Percentiles rank a stretch among this genome's conserved stretches.
Evolutionary conservation across 1,284 basidiomycete species (phyloP).

Genomic region (Meira miltonrushii): DNA sequence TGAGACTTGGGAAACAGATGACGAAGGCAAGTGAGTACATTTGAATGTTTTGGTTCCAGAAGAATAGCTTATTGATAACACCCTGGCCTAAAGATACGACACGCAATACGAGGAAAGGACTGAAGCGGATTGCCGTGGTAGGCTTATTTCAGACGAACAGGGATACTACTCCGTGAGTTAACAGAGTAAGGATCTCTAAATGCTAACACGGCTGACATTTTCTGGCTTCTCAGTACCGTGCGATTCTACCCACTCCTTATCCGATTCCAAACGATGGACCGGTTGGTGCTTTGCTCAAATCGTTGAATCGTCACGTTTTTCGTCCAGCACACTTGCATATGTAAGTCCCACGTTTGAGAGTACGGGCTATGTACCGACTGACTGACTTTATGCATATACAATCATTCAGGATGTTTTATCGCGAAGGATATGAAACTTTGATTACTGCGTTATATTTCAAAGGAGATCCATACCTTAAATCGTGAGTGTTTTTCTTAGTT

Average conservation of each 20-base stretch:
- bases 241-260: slow-evolving; percentile 69
- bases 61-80: background rate
- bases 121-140: slow-evolving; percentile 71
- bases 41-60: background rate
- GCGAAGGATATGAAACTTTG: slow-evolving; percentile 67
- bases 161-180: slow-evolving; percentile 58
- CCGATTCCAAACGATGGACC: slow-evolving; percentile 66
- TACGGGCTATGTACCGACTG: background rate
- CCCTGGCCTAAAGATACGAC: slow-evolving; percentile 57
- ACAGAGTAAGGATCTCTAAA: background rate
- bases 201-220: background rate
- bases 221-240: slow-evolving; percentile 60
- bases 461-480: slow-evolving; percentile 62
- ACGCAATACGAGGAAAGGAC: slow-evolving; percentile 63
- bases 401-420: slow-evolving; percentile 47
- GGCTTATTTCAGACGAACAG: slow-evolving; percentile 62
- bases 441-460: slow-evolving; percentile 70
- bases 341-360: slow-evolving; percentile 12
- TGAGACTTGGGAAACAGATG: slow-evolving; percentile 69
- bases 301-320: slow-evolving; percentile 67
- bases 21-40: slow-evolving; percentile 54
- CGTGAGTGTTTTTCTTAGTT: too few species aligned
- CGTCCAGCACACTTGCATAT: slow-evolving; percentile 75
- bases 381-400: background rate
- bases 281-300: slow-evolving; percentile 63